Conservation (phyloP, 2,329 filamentous ascomycete genomes). For the Botrytis fragariae region DNA sequence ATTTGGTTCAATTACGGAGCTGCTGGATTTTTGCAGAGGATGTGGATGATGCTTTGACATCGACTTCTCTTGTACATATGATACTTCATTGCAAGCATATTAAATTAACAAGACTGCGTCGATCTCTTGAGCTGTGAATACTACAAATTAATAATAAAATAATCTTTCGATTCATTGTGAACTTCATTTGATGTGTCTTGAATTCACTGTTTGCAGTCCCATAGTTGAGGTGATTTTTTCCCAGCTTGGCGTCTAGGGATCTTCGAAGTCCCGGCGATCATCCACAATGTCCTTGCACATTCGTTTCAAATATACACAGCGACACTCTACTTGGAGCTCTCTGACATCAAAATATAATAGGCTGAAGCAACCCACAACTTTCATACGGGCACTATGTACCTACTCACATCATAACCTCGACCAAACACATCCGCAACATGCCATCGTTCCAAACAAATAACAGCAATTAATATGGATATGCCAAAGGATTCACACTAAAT, state of each 20-base stretch:
- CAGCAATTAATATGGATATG: not conserved
- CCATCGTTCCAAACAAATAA: not conserved
- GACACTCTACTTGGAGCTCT: not conserved
- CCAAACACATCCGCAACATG: not conserved
- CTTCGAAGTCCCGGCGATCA: not conserved
- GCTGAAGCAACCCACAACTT: not conserved
- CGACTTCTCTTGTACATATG: conserved; percentile 21
- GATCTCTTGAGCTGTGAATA: conserved; percentile 8
- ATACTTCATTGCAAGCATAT: conserved; percentile 14
- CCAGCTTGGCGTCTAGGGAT: not conserved
- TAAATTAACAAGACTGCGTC: not conserved
- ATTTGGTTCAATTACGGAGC: conserved; percentile 13
- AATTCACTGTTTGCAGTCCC: too few species aligned
- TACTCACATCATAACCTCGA: not conserved
- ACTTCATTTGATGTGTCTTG: too few species aligned
- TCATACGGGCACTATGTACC: not conserved
- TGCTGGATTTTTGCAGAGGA: conserved; percentile 20
- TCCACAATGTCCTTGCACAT: not conserved
- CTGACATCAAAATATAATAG: not conserved
- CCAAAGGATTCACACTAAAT: not conserved
- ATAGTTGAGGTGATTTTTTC: not conserved
- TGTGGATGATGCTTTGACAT: conserved; percentile 20
- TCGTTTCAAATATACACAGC: not conserved
- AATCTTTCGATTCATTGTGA: not conserved
- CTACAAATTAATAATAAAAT: conserved; percentile 5